Evolutionary conservation across 176 grass and related monocot genomes (phyloP).

Genomic region (Hyparrhenia diplandra): DNA sequence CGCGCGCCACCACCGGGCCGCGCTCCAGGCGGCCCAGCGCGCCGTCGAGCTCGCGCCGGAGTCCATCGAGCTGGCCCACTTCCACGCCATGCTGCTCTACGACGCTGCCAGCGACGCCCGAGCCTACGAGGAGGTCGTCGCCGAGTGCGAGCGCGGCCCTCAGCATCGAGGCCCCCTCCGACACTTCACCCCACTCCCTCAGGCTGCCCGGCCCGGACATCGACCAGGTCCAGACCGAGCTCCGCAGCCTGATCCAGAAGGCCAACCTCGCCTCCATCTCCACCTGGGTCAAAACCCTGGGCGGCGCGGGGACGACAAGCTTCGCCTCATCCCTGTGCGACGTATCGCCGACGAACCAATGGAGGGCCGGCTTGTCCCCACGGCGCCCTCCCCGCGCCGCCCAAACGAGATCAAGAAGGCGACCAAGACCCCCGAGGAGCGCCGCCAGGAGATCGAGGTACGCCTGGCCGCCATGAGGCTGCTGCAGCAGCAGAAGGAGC

Average conservation of each 20-base stretch:
- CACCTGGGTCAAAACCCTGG: slow-evolving; percentile 80
- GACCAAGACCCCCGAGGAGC: slow-evolving; percentile 77
- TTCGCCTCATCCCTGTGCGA: slow-evolving; percentile 62
- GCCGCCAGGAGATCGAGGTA: slow-evolving; percentile 94
- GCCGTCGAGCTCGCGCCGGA: slow-evolving; percentile 65
- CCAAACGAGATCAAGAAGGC: slow-evolving; percentile 94
- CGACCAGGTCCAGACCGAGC: slow-evolving; percentile 65
- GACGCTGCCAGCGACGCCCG: slow-evolving; percentile 45
- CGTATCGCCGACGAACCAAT: slow-evolving; percentile 52
- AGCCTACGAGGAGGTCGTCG: slow-evolving; percentile 59
- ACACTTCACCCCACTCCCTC: slow-evolving; percentile 62
- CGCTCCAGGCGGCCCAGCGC: slow-evolving; percentile 49
- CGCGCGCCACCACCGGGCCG: slow-evolving; percentile 51
- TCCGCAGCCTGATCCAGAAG: slow-evolving; percentile 64
- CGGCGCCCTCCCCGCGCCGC: slow-evolving; percentile 38
- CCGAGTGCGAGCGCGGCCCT: slow-evolving; percentile 81
- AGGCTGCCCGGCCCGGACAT: slow-evolving; percentile 38
- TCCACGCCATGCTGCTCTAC: slow-evolving; percentile 64
- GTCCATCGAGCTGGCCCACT: slow-evolving; percentile 79
- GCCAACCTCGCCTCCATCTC: slow-evolving; percentile 82
- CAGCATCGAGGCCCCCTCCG: slow-evolving; percentile 42
- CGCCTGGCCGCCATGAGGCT: slow-evolving; percentile 60
- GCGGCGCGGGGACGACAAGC: slow-evolving; percentile 58
- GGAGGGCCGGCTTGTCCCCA: slow-evolving; percentile 64
- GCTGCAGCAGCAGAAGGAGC: slow-evolving; percentile 60